phyloP scores from a whole-genome alignment of 441 rosid species.

The Gossypium gossypioides region DNA sequence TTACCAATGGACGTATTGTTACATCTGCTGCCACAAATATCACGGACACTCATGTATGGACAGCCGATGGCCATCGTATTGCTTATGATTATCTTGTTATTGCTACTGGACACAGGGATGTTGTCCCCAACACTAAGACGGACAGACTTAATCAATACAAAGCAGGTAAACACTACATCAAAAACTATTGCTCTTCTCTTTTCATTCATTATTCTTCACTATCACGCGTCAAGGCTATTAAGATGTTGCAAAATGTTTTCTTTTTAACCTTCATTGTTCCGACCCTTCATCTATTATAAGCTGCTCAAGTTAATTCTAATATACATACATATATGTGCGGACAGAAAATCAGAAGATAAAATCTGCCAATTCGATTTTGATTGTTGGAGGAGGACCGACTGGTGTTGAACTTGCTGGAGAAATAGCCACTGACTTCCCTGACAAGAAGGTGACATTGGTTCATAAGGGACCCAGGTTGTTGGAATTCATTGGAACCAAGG shows the following conservation, averaged over 20 bases:
- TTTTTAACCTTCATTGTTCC: no score
- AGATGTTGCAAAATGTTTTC: no score
- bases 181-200: no score
- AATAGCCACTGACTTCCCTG: slow-evolving; percentile 63
- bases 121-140: slow-evolving; percentile 36
- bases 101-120: slow-evolving; percentile 64
- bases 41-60: slow-evolving; percentile 44
- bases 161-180: slow-evolving; percentile 31
- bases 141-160: slow-evolving; percentile 47
- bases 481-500: slow-evolving; percentile 64
- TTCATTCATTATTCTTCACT: no score
- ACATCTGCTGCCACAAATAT: slow-evolving; percentile 51
- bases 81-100: slow-evolving; percentile 69
- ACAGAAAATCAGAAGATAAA: slow-evolving; percentile 66
- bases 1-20: slow-evolving; percentile 44
- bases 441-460: slow-evolving; percentile 66
- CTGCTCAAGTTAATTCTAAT: slow-evolving; percentile 6
- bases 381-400: slow-evolving; percentile 82
- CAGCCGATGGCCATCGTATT: slow-evolving; percentile 35
- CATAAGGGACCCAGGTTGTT: slow-evolving; percentile 63
- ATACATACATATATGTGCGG: slow-evolving; percentile 7
- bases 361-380: slow-evolving; percentile 56
- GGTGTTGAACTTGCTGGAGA: slow-evolving; percentile 89
- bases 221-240: no score
- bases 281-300: no score